Percentiles rank a stretch among this genome's conserved stretches.
These are phyloP conservation scores for Nymphaea colorata DNA, from an alignment of 164 flowering plant species.

Conservation along the genomic window DNA sequence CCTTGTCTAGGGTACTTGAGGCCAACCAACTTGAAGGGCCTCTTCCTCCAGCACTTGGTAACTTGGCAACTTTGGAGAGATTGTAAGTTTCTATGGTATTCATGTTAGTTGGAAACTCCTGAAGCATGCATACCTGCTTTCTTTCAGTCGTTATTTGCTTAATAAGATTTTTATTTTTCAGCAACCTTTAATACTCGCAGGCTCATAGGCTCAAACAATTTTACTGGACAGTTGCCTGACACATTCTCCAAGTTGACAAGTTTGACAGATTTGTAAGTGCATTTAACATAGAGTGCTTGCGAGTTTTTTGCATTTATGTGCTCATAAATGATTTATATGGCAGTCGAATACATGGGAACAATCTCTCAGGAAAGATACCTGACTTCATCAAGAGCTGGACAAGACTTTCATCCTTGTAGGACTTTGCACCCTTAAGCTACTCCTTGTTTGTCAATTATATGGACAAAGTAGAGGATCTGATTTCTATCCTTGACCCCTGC, in stretches of 20 bases:
- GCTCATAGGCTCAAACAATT: conserved; percentile 39
- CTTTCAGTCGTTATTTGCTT: not conserved
- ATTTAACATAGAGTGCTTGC: not conserved
- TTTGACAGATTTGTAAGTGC: conserved; percentile 47
- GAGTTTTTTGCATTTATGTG: not conserved
- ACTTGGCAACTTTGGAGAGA: conserved; percentile 12
- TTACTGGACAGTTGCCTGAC: conserved; percentile 45
- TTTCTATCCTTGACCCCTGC: conserved; percentile 6
- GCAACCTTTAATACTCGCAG: conserved; percentile 14
- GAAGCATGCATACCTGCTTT: not conserved
- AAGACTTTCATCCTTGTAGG: conserved; percentile 39
- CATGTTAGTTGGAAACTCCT: too few relatives aligned
- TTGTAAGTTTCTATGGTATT: conserved; percentile 9
- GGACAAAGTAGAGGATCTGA: not conserved
- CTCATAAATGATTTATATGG: conserved; percentile 12
- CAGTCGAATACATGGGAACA: conserved; percentile 77
- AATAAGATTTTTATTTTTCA: not conserved
- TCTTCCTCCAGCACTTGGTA: conserved; percentile 20
- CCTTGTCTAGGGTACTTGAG: conserved; percentile 15
- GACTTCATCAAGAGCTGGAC: conserved; percentile 78
- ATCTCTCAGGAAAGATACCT: conserved; percentile 67
- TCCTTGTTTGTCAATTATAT: not conserved
- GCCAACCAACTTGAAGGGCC: conserved; percentile 19
- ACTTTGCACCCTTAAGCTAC: not conserved
- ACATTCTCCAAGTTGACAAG: conserved; percentile 34